A percentile compares a stretch with the other conserved stretches of the same genome.
phyloP scores from a whole-genome alignment of 2,329 filamentous ascomycete genomes.

The Lecanicillium sp. region DNA sequence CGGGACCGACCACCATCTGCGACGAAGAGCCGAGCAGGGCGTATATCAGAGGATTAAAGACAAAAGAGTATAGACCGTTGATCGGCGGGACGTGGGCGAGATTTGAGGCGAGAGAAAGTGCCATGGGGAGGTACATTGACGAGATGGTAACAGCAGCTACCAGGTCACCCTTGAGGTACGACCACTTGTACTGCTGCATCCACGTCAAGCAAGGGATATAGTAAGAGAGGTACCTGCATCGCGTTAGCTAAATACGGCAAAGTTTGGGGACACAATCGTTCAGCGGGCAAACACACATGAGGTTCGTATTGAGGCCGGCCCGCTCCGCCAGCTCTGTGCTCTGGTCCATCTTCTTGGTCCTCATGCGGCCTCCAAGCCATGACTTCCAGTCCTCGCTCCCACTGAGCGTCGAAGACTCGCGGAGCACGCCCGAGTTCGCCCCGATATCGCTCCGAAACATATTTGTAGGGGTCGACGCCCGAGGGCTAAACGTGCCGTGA shows the following conservation, averaged over 20 bases:
- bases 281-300: conserved; percentile 66
- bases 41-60: conserved; percentile 87
- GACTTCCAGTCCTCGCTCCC: conserved; percentile 38
- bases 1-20: conserved; percentile 88
- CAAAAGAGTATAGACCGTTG: conserved; percentile 89
- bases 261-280: neutral
- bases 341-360: conserved; percentile 61
- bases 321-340: conserved; percentile 64
- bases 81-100: conserved; percentile 88
- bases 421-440: neutral
- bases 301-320: conserved; percentile 68
- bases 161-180: conserved; percentile 78
- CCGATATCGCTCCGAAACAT: conserved; percentile 16
- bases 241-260: conserved; percentile 9
- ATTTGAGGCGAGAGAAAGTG: conserved; percentile 85
- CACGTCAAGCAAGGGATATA: conserved; percentile 89
- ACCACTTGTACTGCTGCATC: conserved; percentile 78
- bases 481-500: conserved; percentile 72
- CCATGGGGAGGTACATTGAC: conserved; percentile 98
- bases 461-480: conserved; percentile 42
- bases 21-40: conserved; percentile 86
- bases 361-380: conserved; percentile 43
- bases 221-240: conserved; percentile 73
- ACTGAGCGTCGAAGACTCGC: conserved; percentile 10
- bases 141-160: conserved; percentile 89